phyloP scores from a whole-genome alignment of 2,329 filamentous ascomycete species.

The Paramyrothecium roridum region DNA sequence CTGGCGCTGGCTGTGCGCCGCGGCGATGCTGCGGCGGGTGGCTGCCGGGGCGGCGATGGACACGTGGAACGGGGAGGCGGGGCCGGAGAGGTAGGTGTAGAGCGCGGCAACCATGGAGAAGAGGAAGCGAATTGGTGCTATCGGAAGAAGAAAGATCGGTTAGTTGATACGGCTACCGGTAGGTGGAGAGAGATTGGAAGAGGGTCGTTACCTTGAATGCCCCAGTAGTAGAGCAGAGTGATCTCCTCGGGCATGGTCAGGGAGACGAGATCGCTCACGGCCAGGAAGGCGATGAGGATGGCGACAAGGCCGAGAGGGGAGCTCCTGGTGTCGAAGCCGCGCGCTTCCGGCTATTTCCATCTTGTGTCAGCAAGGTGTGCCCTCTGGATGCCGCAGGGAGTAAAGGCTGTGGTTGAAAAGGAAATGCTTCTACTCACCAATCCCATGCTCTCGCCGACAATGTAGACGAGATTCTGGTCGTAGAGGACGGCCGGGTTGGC shows the following conservation, averaged over 20 bases:
- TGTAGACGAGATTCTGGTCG: slow-evolving; percentile 75
- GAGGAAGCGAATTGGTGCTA: slow-evolving; percentile 62
- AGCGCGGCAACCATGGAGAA: slow-evolving; percentile 59
- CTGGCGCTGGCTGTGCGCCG: slow-evolving; percentile 19
- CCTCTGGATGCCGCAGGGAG: too few species aligned
- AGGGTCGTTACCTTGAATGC: slow-evolving; percentile 56
- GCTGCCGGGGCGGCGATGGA: not conserved
- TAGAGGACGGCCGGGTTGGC: slow-evolving; percentile 68
- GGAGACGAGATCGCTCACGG: slow-evolving; percentile 61
- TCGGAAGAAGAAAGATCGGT: too few species aligned
- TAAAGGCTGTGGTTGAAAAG: not conserved
- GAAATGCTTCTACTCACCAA: slow-evolving; percentile 54
- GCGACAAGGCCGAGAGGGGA: slow-evolving; percentile 73
- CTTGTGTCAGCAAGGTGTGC: not conserved
- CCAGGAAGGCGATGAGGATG: slow-evolving; percentile 60
- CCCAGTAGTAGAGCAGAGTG: slow-evolving; percentile 61
- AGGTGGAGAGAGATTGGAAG: slow-evolving; percentile 36
- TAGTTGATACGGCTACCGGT: too few species aligned
- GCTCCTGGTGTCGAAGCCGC: slow-evolving; percentile 65
- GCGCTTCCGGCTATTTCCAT: slow-evolving; percentile 55
- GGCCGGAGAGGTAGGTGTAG: slow-evolving; percentile 62
- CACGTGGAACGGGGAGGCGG: slow-evolving; percentile 45
- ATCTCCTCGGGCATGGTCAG: slow-evolving; percentile 68
- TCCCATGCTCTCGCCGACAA: slow-evolving; percentile 80
- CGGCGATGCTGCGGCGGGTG: slow-evolving; percentile 15